Evolutionary conservation across 352 stramenopile species (phyloP).

Genomic region (Phytophthora chlamydospora): DNA sequence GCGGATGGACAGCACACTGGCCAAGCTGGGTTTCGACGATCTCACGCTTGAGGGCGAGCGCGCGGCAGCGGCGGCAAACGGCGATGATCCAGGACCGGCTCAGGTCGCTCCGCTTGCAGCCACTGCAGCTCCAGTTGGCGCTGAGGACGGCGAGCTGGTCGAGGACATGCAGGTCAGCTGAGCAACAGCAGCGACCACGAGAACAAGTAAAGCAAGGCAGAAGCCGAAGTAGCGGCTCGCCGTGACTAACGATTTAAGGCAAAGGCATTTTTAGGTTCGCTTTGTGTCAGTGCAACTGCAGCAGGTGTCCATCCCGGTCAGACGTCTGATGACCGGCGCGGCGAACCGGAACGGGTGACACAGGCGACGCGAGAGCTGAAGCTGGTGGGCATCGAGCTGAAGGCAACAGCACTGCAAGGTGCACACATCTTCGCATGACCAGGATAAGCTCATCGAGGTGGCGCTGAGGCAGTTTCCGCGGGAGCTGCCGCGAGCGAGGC

Average conservation of each 20-base stretch:
- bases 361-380: conserved; percentile 14
- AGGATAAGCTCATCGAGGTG: background rate
- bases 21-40: conserved; percentile 59
- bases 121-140: background rate
- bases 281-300: background rate
- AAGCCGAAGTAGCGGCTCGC: too few species aligned
- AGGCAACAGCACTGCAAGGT: background rate
- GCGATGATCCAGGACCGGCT: conserved; percentile 3
- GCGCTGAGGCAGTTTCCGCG: too few species aligned
- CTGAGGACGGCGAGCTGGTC: conserved; percentile 41
- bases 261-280: too few species aligned
- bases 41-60: conserved; percentile 40
- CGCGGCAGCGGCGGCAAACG: background rate
- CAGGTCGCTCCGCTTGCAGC: conserved; percentile 14
- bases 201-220: too few species aligned
- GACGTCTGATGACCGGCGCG: conserved; percentile 5
- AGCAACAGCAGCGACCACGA: conserved; percentile 15
- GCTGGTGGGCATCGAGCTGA: conserved; percentile 9
- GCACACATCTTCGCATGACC: background rate
- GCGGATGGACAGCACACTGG: conserved; percentile 68
- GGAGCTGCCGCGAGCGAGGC: too few species aligned
- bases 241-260: conserved; percentile 7
- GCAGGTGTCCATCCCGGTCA: conserved; percentile 8
- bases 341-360: conserved; percentile 25
- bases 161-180: conserved; percentile 39